Evolutionary conservation across 441 rosid species (phyloP).

Genomic region (Gossypium trilobum): DNA sequence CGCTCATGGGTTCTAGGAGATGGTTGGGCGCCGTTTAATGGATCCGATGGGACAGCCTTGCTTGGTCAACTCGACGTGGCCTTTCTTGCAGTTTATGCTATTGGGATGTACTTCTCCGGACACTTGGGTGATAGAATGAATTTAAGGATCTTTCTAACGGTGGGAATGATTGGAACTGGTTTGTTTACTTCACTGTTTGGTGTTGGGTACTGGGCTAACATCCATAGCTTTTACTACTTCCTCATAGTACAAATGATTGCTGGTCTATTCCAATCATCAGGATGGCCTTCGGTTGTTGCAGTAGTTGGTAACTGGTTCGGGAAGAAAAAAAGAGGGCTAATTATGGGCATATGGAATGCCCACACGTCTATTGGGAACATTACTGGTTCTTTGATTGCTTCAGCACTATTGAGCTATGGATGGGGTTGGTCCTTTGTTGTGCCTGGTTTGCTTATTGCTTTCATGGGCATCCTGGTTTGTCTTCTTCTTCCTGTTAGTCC

Average conservation of each 20-base stretch:
- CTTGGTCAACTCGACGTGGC: constrained; percentile 83
- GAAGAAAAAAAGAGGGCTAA: constrained; percentile 78
- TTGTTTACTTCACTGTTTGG: constrained; percentile 74
- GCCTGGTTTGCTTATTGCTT: constrained; percentile 52
- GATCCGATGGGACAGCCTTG: constrained; percentile 54
- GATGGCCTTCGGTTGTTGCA: constrained; percentile 98
- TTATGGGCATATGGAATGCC: constrained; percentile 98
- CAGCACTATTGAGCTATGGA: constrained; percentile 64
- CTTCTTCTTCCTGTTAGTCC: constrained; percentile 68
- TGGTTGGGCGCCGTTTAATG: constrained; percentile 87
- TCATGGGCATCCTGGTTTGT: constrained; percentile 50
- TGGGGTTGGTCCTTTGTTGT: constrained; percentile 98
- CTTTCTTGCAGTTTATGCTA: constrained; percentile 67
- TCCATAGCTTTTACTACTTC: constrained; percentile 63
- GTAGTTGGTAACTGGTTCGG: constrained; percentile 90
- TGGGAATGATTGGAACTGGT: constrained; percentile 86
- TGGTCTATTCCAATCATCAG: constrained; percentile 85
- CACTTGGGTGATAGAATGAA: constrained; percentile 81
- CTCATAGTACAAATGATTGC: constrained; percentile 65
- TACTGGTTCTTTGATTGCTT: constrained; percentile 73
- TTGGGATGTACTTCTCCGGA: constrained; percentile 83
- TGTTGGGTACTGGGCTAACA: constrained; percentile 61
- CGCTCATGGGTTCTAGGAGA: constrained; percentile 29
- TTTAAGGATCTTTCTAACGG: constrained; percentile 56
- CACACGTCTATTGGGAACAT: constrained; percentile 90